These are phyloP conservation scores for Linaria vulgaris DNA, from an alignment of 257 asterid genomes.

Conservation along the genomic window DNA sequence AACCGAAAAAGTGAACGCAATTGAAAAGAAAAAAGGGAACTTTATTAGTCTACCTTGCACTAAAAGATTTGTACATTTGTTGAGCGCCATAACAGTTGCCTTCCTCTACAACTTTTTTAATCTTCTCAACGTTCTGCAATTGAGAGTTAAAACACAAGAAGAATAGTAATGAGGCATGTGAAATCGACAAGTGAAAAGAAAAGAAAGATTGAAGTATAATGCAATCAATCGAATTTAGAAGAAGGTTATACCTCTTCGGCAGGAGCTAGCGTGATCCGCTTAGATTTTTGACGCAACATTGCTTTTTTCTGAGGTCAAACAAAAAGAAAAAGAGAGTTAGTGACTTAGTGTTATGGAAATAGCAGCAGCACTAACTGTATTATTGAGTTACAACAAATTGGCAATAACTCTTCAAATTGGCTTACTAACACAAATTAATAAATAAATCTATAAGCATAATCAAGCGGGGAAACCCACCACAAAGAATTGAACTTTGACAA, in stretches of 20 bases:
- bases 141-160: neutral
- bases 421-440: too few relatives aligned
- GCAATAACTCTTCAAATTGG: too few relatives aligned
- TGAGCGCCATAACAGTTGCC: constrained; percentile 96
- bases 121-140: constrained; percentile 74
- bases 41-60: constrained; percentile 60
- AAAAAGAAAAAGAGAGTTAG: neutral
- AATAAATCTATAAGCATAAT: too few relatives aligned
- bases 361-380: constrained; percentile 12
- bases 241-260: constrained; percentile 57
- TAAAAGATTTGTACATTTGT: constrained; percentile 88
- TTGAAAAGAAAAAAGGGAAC: neutral
- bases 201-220: neutral
- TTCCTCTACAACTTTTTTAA: constrained; percentile 68
- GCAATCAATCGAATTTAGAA: neutral
- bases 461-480: too few relatives aligned
- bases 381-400: neutral
- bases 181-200: constrained; percentile 4
- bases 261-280: constrained; percentile 63
- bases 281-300: constrained; percentile 78
- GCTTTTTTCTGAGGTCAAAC: constrained; percentile 15
- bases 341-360: too few relatives aligned
- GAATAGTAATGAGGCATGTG: neutral
- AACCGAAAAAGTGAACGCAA: neutral
- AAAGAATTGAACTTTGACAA: too few relatives aligned